phyloP scores from a whole-genome alignment of 352 stramenopile species.

The Phytopythium mirpurense region DNA sequence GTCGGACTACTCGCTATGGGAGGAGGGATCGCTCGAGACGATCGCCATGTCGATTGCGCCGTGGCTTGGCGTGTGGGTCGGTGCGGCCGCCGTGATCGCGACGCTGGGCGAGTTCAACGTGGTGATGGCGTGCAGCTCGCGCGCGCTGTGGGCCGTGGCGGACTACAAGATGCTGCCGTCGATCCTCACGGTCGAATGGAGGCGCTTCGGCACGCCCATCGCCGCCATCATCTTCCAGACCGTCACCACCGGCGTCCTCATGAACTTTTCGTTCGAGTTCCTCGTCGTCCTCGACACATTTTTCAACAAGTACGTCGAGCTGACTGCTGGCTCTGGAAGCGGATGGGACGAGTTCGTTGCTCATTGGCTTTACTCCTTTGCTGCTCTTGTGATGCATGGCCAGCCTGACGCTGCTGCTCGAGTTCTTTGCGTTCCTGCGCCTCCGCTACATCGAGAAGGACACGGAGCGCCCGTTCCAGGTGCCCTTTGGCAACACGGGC shows the following conservation, averaged over 20 bases:
- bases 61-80: constrained; percentile 81
- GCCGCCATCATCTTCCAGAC: constrained; percentile 75
- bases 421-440: constrained; percentile 81
- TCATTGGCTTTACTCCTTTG: too few species aligned
- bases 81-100: constrained; percentile 65
- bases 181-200: constrained; percentile 54
- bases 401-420: constrained; percentile 67
- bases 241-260: constrained; percentile 64
- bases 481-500: constrained; percentile 62
- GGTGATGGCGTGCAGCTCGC: constrained; percentile 81
- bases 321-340: too few species aligned
- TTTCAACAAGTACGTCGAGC: constrained; percentile 85
- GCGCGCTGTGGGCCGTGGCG: constrained; percentile 72
- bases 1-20: constrained; percentile 58
- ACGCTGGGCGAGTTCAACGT: constrained; percentile 85
- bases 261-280: constrained; percentile 83
- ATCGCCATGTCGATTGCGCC: constrained; percentile 67
- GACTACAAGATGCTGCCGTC: constrained; percentile 85
- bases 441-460: constrained; percentile 81
- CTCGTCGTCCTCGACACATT: constrained; percentile 82
- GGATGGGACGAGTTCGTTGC: too few species aligned
- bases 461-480: constrained; percentile 62
- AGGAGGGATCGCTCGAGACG: constrained; percentile 69
- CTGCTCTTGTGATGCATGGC: too few species aligned
- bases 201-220: constrained; percentile 75